A percentile compares a stretch with the other conserved stretches of the same genome.
phyloP scores from a whole-genome alignment of 2,329 filamentous ascomycete species.

The Fusarium tanahbumbuense region DNA sequence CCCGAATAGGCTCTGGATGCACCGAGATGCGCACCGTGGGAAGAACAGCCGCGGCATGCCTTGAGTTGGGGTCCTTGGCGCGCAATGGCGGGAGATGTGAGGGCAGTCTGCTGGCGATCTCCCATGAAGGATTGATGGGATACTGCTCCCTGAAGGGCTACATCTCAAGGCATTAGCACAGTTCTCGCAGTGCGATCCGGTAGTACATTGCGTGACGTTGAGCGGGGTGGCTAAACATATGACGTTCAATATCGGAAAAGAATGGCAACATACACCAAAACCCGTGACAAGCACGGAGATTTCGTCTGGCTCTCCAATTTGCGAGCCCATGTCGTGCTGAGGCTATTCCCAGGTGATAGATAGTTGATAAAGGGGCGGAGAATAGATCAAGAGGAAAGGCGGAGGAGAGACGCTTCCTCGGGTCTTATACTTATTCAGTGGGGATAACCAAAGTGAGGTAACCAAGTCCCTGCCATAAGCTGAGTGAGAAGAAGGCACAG shows the following conservation, averaged over 20 bases:
- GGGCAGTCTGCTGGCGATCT: slow-evolving; percentile 79
- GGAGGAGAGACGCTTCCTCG: not conserved
- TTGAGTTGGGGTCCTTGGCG: slow-evolving; percentile 54
- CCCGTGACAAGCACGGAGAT: slow-evolving; percentile 70
- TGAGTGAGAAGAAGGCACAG: slow-evolving; percentile 31
- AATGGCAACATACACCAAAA: slow-evolving; percentile 63
- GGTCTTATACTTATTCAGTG: slow-evolving; percentile 16
- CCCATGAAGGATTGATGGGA: slow-evolving; percentile 82
- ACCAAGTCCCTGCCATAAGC: slow-evolving; percentile 15
- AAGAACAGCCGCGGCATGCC: slow-evolving; percentile 47
- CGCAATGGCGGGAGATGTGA: slow-evolving; percentile 67
- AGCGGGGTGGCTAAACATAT: slow-evolving; percentile 19
- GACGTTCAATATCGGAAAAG: slow-evolving; percentile 1
- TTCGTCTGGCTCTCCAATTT: slow-evolving; percentile 57
- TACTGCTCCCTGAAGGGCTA: slow-evolving; percentile 81
- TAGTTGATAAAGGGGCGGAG: not conserved
- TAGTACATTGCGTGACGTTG: slow-evolving; percentile 25
- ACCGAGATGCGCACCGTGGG: slow-evolving; percentile 70
- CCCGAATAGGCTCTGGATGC: slow-evolving; percentile 74
- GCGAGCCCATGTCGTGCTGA: slow-evolving; percentile 50
- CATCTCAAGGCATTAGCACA: slow-evolving; percentile 28
- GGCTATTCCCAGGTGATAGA: not conserved
- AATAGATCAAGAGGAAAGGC: not conserved
- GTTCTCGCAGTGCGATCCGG: not conserved
- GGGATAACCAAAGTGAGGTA: slow-evolving; percentile 9